phyloP scores from a whole-genome alignment of 176 grass and related monocot genomes.

The Poa annua region DNA sequence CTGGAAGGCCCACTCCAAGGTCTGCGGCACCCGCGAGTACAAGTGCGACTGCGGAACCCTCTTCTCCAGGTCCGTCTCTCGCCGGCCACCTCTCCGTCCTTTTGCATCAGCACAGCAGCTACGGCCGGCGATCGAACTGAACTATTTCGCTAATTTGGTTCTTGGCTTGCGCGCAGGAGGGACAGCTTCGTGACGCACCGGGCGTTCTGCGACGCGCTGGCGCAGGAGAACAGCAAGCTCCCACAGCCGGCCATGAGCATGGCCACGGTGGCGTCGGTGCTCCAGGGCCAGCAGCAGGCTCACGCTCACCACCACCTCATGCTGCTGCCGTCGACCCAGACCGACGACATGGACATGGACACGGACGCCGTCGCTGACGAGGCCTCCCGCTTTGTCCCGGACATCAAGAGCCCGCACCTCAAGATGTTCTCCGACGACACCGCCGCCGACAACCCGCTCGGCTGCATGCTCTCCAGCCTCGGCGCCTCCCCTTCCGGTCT shows the following conservation, averaged over 20 bases:
- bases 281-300: conserved; percentile 51
- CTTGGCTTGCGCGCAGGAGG: conserved; percentile 33
- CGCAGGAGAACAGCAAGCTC: conserved; percentile 64
- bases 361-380: neutral
- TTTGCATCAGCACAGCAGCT: neutral
- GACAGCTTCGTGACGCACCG: conserved; percentile 83
- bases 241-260: conserved; percentile 63
- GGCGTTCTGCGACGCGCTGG: conserved; percentile 70
- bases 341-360: neutral
- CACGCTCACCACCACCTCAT: conserved; percentile 28
- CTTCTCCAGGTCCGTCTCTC: conserved; percentile 76
- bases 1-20: conserved; percentile 98
- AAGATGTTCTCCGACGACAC: conserved; percentile 32
- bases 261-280: conserved; percentile 59
- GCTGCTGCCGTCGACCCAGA: neutral
- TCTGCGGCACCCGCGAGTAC: conserved; percentile 96
- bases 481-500: conserved; percentile 11
- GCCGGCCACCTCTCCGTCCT: neutral
- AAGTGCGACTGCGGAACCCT: conserved; percentile 94
- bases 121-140: neutral
- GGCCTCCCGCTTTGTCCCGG: conserved; percentile 2
- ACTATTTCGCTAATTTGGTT: neutral
- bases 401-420: conserved; percentile 49
- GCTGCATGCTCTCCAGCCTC: conserved; percentile 61
- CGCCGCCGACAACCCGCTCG: neutral